Base-by-base conservation (phyloP, 768 basidiomycete genomes). In the Lyophyllum decastes region DNA sequence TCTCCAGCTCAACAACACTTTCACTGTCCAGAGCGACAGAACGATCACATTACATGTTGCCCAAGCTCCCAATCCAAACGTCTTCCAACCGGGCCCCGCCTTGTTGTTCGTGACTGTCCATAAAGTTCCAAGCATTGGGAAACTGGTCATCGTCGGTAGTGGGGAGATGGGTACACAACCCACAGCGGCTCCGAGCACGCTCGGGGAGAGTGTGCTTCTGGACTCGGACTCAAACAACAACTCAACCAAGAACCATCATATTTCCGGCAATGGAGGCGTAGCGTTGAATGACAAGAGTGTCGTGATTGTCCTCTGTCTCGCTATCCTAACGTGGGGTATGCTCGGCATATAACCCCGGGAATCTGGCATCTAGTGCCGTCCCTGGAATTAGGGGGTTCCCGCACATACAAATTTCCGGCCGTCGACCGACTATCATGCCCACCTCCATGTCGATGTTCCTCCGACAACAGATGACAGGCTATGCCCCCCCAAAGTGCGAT, bases 61-160 rank as follows among this genome's bases (percentile, higher is more conserved):
- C 2, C 95, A 95, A 68, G 79, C 85, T 9, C 93, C 93, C 0
- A 94, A 92, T 72, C 77, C 95, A 10, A 89, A 92, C 68, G 64
- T 98, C 66, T 83, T 96, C 77, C 87, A 90, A 65, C 95, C 96
- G 3, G 95, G 95, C 4, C 94, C 95, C 10, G 90, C 84, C 0
- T 77, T 95, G 61, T 59, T 95, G 59, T 97, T 85, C 66, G 89
- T 95, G 57, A 89, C 86, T 30, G 82, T 97, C 60, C 80, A 88
- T 60, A 94, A 93, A 38, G 83, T 97, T 11, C 95, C 95, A 2
- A 88, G 86, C 51, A 88, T 87, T 59, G 95, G 89, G 1, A 83
- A 84, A 11, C 82, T 81, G 70, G 80, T 95, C 54, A 91, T 85
- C 55, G 79, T 94, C 22, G 95, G 95, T 4, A 87, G 77, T 54